Evolutionary conservation across 495 filamentous ascomycete species (phyloP).

Genomic region (Neurospora sp.): DNA sequence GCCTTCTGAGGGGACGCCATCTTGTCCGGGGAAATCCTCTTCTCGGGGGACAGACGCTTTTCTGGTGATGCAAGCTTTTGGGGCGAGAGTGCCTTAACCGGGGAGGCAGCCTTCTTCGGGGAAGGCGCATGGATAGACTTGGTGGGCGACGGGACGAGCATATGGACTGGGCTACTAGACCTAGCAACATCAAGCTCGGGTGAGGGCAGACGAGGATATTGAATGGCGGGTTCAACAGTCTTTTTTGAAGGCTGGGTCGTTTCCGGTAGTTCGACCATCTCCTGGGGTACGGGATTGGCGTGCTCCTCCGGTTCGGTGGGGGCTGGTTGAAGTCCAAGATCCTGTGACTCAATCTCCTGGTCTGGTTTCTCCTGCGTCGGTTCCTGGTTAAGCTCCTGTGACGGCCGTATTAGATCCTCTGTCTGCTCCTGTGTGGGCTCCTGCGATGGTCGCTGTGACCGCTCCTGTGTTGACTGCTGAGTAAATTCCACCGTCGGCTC

Average conservation of each 20-base stretch:
- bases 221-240: slow-evolving; percentile 2
- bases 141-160: slow-evolving; percentile 9
- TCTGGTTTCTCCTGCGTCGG: neutral
- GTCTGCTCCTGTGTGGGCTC: neutral
- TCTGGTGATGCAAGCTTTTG: slow-evolving; percentile 12
- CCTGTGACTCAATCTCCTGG: neutral
- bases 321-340: neutral
- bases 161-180: slow-evolving; percentile 10
- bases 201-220: neutral
- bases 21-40: slow-evolving; percentile 4
- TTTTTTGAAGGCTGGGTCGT: slow-evolving; percentile 38
- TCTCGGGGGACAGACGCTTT: slow-evolving; percentile 3
- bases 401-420: neutral
- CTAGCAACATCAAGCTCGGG: neutral
- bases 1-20: slow-evolving; percentile 19
- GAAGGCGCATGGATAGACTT: slow-evolving; percentile 16
- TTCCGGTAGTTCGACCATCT: slow-evolving; percentile 55
- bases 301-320: slow-evolving; percentile 9
- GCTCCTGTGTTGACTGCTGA: neutral
- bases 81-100: slow-evolving; percentile 14
- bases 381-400: neutral
- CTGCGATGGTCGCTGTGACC: neutral
- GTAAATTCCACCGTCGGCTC: neutral
- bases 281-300: slow-evolving; percentile 10
- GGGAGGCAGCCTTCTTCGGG: slow-evolving; percentile 7